These are phyloP conservation scores for Picea sitchensis DNA, from an alignment of 75 land plant genomes.

Conservation along the genomic window DNA sequence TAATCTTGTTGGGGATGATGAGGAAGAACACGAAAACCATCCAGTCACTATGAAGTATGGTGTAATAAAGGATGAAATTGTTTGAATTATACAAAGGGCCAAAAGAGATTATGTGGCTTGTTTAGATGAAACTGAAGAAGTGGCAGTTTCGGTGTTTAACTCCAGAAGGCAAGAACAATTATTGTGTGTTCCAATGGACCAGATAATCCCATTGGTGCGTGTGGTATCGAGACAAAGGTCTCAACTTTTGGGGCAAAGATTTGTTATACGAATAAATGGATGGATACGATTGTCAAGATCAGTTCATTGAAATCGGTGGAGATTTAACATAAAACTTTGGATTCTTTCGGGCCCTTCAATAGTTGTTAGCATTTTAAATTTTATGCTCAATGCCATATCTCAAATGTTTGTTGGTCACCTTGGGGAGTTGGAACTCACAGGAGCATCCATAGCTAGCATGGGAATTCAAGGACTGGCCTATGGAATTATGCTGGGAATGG, in stretches of 20 bases:
- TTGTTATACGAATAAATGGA: slow-evolving; percentile 8
- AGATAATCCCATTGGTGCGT: slow-evolving; percentile 18
- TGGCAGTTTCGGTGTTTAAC: not conserved
- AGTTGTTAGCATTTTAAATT: no score
- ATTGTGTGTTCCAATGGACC: slow-evolving; percentile 25
- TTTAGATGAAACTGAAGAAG: slow-evolving; percentile 13
- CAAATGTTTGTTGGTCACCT: no score
- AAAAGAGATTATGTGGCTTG: slow-evolving; percentile 23
- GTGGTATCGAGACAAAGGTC: slow-evolving; percentile 12
- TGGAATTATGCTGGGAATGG: no score
- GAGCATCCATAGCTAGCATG: no score
- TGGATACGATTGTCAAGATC: no score
- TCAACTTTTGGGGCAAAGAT: slow-evolving; percentile 16
- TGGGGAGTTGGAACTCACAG: no score
- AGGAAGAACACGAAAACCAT: slow-evolving; percentile 1
- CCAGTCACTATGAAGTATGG: not conserved
- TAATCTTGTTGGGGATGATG: not conserved
- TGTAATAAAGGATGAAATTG: slow-evolving; percentile 16
- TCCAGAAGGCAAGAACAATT: slow-evolving; percentile 15
- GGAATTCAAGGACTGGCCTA: no score
- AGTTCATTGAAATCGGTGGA: no score
- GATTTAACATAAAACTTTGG: no score
- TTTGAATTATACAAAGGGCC: slow-evolving; percentile 16
- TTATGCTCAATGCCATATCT: no score
- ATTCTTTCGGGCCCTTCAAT: no score